Conservation (phyloP, 129 eudicot species). For the Flaveria linearis region DNA sequence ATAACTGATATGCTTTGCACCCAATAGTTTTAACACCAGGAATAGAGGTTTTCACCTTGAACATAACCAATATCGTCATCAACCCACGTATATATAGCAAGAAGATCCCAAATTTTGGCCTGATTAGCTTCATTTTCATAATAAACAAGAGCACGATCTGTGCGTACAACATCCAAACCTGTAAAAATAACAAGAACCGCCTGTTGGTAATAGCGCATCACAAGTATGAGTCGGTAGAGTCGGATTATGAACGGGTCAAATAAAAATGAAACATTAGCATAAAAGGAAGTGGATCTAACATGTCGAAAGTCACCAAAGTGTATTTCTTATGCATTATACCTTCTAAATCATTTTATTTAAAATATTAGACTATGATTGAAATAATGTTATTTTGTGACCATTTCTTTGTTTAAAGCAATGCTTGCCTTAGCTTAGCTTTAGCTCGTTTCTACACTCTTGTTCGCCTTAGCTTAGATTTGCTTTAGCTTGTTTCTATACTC, state of each 20-base stretch:
- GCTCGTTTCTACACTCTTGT: no score
- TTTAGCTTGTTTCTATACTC: no score
- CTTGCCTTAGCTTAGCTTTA: no score
- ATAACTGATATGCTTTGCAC: background rate
- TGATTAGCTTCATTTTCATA: constrained; percentile 83
- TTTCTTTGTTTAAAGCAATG: background rate
- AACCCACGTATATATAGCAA: constrained; percentile 84
- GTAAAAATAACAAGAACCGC: constrained; percentile 21
- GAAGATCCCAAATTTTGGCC: constrained; percentile 93
- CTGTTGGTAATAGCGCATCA: background rate
- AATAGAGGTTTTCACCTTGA: constrained; percentile 64
- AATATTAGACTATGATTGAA: background rate
- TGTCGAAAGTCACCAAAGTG: constrained; percentile 4
- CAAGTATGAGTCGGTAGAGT: background rate
- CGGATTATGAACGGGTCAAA: background rate
- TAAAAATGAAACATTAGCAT: background rate
- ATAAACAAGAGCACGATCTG: constrained; percentile 82
- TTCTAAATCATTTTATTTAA: background rate
- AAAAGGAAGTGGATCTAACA: background rate
- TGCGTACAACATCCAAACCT: constrained; percentile 97
- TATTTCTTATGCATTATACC: constrained; percentile 1
- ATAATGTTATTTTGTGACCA: background rate
- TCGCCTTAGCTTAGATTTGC: no score
- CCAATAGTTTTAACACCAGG: constrained; percentile 15
- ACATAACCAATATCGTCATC: constrained; percentile 93